Percentiles rank a stretch among this genome's conserved stretches.
These are phyloP conservation scores for Trametes meyenii DNA, from an alignment of 768 basidiomycete genomes.

Conservation along the genomic window DNA sequence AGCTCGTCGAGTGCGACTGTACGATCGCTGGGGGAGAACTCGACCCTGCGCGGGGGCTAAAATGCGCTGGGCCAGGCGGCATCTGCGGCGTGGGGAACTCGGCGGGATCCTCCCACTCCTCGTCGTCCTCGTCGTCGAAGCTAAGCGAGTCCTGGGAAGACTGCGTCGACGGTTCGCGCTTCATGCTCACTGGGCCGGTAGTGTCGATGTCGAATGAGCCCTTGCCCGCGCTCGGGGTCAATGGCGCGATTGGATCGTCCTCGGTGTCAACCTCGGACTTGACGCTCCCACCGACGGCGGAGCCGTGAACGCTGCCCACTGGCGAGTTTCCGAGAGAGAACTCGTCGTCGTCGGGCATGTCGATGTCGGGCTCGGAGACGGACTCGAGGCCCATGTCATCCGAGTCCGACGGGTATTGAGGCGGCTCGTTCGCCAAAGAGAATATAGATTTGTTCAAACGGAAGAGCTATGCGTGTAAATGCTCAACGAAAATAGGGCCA, in stretches of 20 bases:
- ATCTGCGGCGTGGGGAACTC: slow-evolving; percentile 27
- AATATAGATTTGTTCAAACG: slow-evolving; percentile 67
- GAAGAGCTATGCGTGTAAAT: slow-evolving; percentile 40
- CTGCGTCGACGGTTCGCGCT: slow-evolving; percentile 28
- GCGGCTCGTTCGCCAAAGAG: slow-evolving; percentile 85
- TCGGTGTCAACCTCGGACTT: slow-evolving; percentile 68
- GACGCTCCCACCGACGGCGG: slow-evolving; percentile 45
- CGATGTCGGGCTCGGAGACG: slow-evolving; percentile 78
- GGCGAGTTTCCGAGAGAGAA: slow-evolving; percentile 47
- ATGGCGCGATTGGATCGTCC: slow-evolving; percentile 70
- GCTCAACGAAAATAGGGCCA: neutral
- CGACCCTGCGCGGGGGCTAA: neutral
- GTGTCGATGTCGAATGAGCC: slow-evolving; percentile 28
- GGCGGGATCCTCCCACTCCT: slow-evolving; percentile 67
- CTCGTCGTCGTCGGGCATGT: slow-evolving; percentile 56
- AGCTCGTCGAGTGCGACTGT: slow-evolving; percentile 26
- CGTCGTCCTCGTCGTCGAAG: slow-evolving; percentile 50
- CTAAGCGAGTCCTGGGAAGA: slow-evolving; percentile 36
- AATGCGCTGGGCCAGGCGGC: slow-evolving; percentile 3
- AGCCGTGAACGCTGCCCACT: slow-evolving; percentile 21
- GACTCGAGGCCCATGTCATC: slow-evolving; percentile 84
- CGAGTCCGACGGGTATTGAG: slow-evolving; percentile 76
- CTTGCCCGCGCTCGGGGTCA: slow-evolving; percentile 62
- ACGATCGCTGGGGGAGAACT: slow-evolving; percentile 16
- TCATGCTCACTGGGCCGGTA: slow-evolving; percentile 29